Percentiles rank a stretch among this genome's conserved stretches.
Conservation (phyloP, 2,329 filamentous ascomycete species). For the Epichloe gansuensis region DNA sequence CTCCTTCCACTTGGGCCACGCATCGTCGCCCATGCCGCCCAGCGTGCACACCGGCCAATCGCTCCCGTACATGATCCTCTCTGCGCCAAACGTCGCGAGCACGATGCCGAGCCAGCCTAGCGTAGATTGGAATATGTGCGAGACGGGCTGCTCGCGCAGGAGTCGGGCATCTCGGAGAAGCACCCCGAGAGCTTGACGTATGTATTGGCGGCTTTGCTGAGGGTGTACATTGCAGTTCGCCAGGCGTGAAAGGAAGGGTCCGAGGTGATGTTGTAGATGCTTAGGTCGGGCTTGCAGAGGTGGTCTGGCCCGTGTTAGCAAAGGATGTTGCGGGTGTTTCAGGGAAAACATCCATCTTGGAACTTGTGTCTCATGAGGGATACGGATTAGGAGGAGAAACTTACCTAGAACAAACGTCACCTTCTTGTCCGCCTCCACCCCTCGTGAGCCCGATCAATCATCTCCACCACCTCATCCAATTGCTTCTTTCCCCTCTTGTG, state of each 20-base stretch:
- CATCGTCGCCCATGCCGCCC: conserved; percentile 29
- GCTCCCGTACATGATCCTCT: conserved; percentile 75
- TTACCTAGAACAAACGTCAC: conserved; percentile 60
- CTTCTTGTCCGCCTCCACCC: conserved; percentile 45
- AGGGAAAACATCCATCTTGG: no score
- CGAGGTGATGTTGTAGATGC: conserved; percentile 42
- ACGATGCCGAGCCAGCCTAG: conserved; percentile 62
- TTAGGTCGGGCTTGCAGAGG: conserved; percentile 76
- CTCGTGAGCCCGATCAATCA: conserved; percentile 56
- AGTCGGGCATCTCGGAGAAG: conserved; percentile 64
- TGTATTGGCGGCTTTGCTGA: conserved; percentile 52
- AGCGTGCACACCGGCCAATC: conserved; percentile 91
- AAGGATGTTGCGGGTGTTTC: no score
- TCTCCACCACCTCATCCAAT: conserved; percentile 56
- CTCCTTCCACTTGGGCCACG: conserved; percentile 66
- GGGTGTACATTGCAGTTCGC: conserved; percentile 54
- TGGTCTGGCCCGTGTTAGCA: conserved; percentile 47
- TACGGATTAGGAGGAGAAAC: conserved; percentile 15
- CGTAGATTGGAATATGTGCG: conserved; percentile 50
- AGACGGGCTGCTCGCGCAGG: conserved; percentile 35
- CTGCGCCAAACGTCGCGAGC: conserved; percentile 58
- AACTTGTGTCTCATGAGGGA: no score
- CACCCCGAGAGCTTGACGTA: conserved; percentile 88
- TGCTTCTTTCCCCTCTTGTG: conserved; percentile 64
- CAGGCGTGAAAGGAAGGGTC: conserved; percentile 54